Base-by-base conservation (phyloP, 768 basidiomycete species). In the Podaxis sp. region DNA sequence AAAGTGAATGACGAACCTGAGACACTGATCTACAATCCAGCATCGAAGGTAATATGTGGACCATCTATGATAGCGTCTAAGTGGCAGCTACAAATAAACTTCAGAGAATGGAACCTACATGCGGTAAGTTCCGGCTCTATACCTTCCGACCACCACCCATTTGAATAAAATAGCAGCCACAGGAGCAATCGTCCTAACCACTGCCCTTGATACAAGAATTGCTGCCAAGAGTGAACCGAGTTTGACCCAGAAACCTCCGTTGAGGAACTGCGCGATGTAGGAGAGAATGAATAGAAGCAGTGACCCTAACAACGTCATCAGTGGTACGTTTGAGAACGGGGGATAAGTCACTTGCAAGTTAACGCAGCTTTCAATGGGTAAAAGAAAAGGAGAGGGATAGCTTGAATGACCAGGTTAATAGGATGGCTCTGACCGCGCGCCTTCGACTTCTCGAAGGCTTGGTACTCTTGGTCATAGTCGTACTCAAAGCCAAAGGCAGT, bases 111-210 rank as follows among this genome's bases (percentile, higher is more conserved):
- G 35, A 62, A 63, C 73, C 61, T 65, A 77, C 76, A 74, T 72
- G 58, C 66, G 70, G 61, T 79, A 73, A 1, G 63, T 69, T 6
- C 77, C 77, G 4, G 72, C 67, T 61, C 68, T 74, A 67, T 80
- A 78, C 28, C 67, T 65, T 1, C 80, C 79, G 48, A 82, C 79
- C 52, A 80, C 70, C 42, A 76, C 36, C 79, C 80, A 82, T 55
- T 82, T 80, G 72, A 80, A 77, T 9, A 68, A 11, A 54, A 80
- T 79, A 0, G 79, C 72, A 3, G 66, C 61, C 23, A 80, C 35
- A 1, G 80, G 80, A 25, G 72, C 73, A 25, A 77, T 57, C 40
- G 76, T 68, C 16, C 76, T 71, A 16, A 71, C 71, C 4, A 68
- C 58, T 3, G 77, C 53, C 28, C 78, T 69, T 0, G 77, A 77